These are phyloP conservation scores for Nothophaeocryptopus gaeumannii DNA, from an alignment of 2,329 filamentous ascomycete species.

Conservation along the genomic window DNA sequence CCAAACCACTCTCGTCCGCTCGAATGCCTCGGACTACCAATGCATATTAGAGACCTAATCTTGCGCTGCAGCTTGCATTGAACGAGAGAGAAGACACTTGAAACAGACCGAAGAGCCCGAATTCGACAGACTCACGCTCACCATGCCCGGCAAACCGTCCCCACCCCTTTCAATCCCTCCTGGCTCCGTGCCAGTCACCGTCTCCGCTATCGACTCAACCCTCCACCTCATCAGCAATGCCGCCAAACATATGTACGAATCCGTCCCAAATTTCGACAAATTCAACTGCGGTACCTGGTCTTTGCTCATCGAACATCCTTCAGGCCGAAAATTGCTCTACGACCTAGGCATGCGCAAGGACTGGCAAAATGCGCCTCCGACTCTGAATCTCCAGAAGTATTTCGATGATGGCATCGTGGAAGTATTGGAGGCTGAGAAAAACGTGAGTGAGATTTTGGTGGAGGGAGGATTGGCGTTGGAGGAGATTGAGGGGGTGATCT, in stretches of 20 bases:
- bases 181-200: constrained; percentile 18
- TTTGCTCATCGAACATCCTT: constrained; percentile 45
- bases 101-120: no score
- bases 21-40: no score
- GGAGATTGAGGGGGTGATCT: constrained; percentile 34
- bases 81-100: no score
- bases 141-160: neutral
- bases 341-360: constrained; percentile 45
- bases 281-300: constrained; percentile 22
- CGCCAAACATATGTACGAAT: constrained; percentile 11
- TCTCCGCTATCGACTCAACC: constrained; percentile 29
- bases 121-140: no score
- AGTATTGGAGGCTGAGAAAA: constrained; percentile 38
- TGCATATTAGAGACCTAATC: no score
- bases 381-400: constrained; percentile 22
- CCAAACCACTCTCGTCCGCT: no score
- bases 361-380: constrained; percentile 32
- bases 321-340: constrained; percentile 37
- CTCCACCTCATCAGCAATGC: constrained; percentile 5
- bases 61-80: no score
- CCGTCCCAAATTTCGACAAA: constrained; percentile 16
- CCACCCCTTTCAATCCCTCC: neutral
- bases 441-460: constrained; percentile 39
- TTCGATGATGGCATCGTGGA: constrained; percentile 25
- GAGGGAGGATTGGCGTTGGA: constrained; percentile 30